Evolutionary conservation across 2,329 filamentous ascomycete genomes (phyloP), one percentile per base, ranked within the genome.

Genomic region (Botrytis hyacinthi): DNA sequence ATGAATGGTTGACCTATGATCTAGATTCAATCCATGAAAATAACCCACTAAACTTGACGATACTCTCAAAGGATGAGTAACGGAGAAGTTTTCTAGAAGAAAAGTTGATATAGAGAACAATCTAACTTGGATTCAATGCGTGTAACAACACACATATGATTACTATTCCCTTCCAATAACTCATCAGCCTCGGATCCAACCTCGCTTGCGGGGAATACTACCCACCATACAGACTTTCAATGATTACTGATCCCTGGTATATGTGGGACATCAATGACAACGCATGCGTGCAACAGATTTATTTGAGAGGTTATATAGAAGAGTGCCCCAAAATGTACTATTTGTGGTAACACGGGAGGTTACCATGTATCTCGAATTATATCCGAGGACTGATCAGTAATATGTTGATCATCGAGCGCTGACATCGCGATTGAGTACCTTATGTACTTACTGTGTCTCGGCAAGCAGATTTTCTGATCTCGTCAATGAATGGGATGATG

Each of bases 101-200:
- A 10, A 26, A 18, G 3, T 7, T 9, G 3, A 14, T 32, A 18
- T 6, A 32, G 14, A 57, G n/a, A 57, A 29, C 16, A 57, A 57
- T 57, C 3, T 2, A 9, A n/a, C 51, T 57, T n/a, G 14, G n/a
- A 3, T 8, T 8, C 6, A 18, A 54, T 29, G 2, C 16, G n/a
- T 54, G n/a, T 5, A 4, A 54, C n/a, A 29, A 16, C n/a, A 29
- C 2, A 18, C 6, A 1, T 29, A 57, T 60, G 67, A 70, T 70
- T 70, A 70, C 37, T 70, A 32, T 60, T 60, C 48, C n/a, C 4
- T 37, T 42, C 29, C 57, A 59, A 26, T 26, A 22, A 70, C 37
- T 70, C 40, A 70, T 60, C n/a, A 70, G 67, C 40, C 67, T 70
- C 51, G 51, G 67, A 59, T 60, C n/a, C 46, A 54, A 42, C 46